These are phyloP conservation scores for Penicillium robsamsonii DNA, from an alignment of 495 filamentous ascomycete genomes.

Conservation along the genomic window DNA sequence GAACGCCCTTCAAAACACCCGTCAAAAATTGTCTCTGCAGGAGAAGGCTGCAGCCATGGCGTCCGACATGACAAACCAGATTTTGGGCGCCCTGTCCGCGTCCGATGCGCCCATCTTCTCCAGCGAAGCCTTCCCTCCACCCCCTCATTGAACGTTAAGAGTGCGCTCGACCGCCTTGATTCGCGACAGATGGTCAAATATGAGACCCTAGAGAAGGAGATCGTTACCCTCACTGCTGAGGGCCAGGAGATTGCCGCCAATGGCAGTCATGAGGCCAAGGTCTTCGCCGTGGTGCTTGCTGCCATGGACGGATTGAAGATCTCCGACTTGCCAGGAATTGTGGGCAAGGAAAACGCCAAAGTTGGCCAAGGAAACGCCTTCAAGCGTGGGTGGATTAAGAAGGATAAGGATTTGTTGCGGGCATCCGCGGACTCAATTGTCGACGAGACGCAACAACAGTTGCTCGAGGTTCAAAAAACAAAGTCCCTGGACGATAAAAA, in stretches of 20 bases:
- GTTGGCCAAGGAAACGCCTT: conserved; percentile 95
- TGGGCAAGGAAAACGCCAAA: conserved; percentile 81
- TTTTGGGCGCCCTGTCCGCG: conserved; percentile 66
- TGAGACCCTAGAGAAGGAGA: conserved; percentile 76
- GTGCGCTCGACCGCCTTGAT: conserved; percentile 78
- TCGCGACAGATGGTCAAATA: conserved; percentile 85
- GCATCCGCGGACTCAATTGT: conserved; percentile 63
- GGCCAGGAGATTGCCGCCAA: conserved; percentile 73
- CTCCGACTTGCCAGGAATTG: conserved; percentile 69
- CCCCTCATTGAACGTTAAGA: conserved; percentile 73
- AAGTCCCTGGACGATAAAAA: conserved; percentile 68
- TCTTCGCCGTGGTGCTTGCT: conserved; percentile 80
- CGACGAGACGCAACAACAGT: conserved; percentile 72
- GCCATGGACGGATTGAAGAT: conserved; percentile 79
- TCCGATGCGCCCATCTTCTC: conserved; percentile 66
- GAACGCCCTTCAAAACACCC: conserved; percentile 20
- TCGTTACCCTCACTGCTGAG: conserved; percentile 74
- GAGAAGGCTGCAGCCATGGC: conserved; percentile 47
- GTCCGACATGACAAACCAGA: conserved; percentile 60
- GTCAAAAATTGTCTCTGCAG: conserved; percentile 24
- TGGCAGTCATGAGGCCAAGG: conserved; percentile 92
- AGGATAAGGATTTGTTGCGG: conserved; percentile 67
- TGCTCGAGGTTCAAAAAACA: conserved; percentile 66
- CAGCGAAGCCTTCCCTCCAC: conserved; percentile 69
- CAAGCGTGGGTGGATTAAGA: conserved; percentile 94